Evolutionary conservation across 2,329 filamentous ascomycete species (phyloP).

Genomic region (Colletotrichum gloeosporioides): DNA sequence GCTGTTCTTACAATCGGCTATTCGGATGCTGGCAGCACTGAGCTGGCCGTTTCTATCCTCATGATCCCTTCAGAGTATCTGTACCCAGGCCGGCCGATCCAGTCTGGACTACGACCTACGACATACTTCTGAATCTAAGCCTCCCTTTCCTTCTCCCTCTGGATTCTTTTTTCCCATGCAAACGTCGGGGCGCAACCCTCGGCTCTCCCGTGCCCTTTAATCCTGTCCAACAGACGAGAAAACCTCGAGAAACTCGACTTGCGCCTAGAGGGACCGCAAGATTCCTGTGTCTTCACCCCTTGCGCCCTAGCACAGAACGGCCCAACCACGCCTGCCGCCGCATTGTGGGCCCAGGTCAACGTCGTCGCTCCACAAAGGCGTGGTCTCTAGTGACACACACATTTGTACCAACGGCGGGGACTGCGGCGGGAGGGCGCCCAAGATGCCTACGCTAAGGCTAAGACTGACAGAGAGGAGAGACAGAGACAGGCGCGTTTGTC

Average conservation of each 20-base stretch:
- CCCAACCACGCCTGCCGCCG: not conserved
- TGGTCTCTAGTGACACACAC: not conserved
- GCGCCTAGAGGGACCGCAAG: not conserved
- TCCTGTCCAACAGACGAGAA: slow-evolving; percentile 15
- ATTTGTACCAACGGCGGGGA: not conserved
- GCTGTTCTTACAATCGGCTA: not conserved
- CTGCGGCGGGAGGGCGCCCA: not conserved
- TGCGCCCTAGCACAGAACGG: not conserved
- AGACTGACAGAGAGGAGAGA: not conserved
- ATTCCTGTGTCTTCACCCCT: slow-evolving; percentile 12
- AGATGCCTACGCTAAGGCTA: not conserved
- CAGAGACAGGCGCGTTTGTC: not conserved
- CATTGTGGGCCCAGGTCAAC: not conserved
- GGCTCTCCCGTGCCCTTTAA: slow-evolving; percentile 10
- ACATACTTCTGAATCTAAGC: not conserved
- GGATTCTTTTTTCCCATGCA: slow-evolving; percentile 9
- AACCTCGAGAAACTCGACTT: slow-evolving; percentile 9
- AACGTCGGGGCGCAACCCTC: not conserved
- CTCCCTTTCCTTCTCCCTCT: slow-evolving; percentile 20
- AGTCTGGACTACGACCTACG: not conserved
- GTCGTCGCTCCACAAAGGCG: not conserved
- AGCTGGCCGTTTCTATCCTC: not conserved
- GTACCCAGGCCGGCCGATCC: not conserved
- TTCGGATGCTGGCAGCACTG: not conserved
- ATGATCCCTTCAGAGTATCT: slow-evolving; percentile 1